phyloP scores from a whole-genome alignment of 306 rosid genomes.

The Cucurbita argyrosperma region DNA sequence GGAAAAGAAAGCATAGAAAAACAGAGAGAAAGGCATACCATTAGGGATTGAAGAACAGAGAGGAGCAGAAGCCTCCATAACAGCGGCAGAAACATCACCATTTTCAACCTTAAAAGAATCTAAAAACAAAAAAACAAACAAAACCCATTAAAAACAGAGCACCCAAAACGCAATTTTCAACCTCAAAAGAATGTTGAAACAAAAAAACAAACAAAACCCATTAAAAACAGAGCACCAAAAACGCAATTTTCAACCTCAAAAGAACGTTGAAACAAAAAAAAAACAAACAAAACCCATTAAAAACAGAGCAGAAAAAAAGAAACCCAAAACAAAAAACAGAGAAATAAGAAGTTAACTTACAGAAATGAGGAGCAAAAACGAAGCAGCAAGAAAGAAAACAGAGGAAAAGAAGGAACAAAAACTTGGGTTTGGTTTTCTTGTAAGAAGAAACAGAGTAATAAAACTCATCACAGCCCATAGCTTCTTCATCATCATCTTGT shows the following conservation, averaged over 20 bases:
- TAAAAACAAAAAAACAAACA: constrained; percentile 15
- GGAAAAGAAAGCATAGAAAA: not conserved
- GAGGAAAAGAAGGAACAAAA: constrained; percentile 37
- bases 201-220: constrained; percentile 4
- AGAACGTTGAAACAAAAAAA: constrained; percentile 32
- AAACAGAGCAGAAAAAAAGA: not conserved
- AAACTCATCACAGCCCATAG: constrained; percentile 26
- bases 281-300: not conserved
- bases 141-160: not conserved
- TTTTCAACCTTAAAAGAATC: constrained; percentile 32
- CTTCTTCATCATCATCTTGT: constrained; percentile 8
- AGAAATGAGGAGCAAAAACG: constrained; percentile 32
- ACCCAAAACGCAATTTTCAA: not conserved
- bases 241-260: not conserved
- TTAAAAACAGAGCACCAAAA: not conserved
- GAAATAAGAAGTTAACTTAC: constrained; percentile 9
- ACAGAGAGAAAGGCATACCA: constrained; percentile 21
- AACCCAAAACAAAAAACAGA: not conserved
- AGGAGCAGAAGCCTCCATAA: constrained; percentile 20
- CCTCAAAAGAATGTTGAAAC: constrained; percentile 31
- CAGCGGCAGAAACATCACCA: constrained; percentile 16
- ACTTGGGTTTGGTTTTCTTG: constrained; percentile 50
- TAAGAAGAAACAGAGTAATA: constrained; percentile 9
- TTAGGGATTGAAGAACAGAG: constrained; percentile 41
- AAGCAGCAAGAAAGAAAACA: constrained; percentile 44